A percentile compares a stretch with the other conserved stretches of the same genome.
phyloP scores from a whole-genome alignment of 495 filamentous ascomycete genomes.

The Poronia punctata region DNA sequence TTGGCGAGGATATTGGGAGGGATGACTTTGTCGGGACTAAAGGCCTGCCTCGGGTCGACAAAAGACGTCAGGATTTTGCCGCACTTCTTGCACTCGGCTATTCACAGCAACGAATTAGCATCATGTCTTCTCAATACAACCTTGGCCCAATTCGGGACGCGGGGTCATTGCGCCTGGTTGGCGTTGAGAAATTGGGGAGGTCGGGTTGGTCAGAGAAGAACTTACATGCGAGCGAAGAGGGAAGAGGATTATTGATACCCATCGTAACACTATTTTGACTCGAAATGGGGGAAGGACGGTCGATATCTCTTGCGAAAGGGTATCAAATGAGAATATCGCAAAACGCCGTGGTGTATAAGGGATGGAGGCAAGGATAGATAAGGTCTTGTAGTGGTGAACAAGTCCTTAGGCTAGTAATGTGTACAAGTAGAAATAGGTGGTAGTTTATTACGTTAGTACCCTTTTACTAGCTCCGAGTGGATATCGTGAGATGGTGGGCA shows the following conservation, averaged over 20 bases:
- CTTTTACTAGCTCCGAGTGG: constrained; percentile 9
- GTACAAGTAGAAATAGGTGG: background rate
- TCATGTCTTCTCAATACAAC: too few relatives aligned
- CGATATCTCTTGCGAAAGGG: constrained; percentile 1
- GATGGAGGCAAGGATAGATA: too few relatives aligned
- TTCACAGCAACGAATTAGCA: constrained; percentile 2
- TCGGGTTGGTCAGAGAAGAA: constrained; percentile 5
- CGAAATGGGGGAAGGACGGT: background rate
- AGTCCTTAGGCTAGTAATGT: constrained; percentile 5
- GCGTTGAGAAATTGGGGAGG: background rate
- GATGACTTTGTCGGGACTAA: constrained; percentile 96
- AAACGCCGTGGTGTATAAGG: background rate
- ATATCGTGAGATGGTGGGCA: constrained; percentile 5
- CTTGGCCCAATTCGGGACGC: background rate
- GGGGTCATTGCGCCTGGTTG: constrained; percentile 5
- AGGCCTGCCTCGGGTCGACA: constrained; percentile 86
- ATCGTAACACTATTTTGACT: constrained; percentile 21
- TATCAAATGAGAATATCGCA: background rate
- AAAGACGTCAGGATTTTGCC: constrained; percentile 93
- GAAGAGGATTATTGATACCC: constrained; percentile 54
- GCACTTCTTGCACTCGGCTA: constrained; percentile 84
- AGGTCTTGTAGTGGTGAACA: too few relatives aligned
- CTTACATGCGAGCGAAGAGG: constrained; percentile 54
- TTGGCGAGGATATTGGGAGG: constrained; percentile 82
- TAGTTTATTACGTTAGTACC: background rate